Evolutionary conservation across 2,329 filamentous ascomycete species (phyloP), one percentile per base, ranked within the genome.

Genomic region (Stylonectria norvegica): DNA sequence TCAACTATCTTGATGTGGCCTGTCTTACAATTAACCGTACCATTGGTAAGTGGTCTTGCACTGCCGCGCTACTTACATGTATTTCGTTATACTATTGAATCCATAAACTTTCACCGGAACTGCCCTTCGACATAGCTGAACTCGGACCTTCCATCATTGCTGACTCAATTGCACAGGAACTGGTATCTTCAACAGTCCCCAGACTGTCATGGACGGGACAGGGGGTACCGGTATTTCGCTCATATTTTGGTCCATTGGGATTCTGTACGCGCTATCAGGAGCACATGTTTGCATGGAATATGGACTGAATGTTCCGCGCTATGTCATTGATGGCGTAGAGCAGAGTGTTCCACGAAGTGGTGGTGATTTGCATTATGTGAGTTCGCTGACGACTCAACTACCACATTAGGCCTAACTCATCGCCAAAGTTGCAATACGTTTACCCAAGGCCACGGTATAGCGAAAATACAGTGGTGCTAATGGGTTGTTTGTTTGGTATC

Each of bases 301-400:
- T 33, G 70, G 71, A 2, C 60, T 74, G n/a, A 70, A 68, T 20
- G 61, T 72, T 18, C 71, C 71, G 9, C 61, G 69, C 15, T 67
- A 67, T 36, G 53, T 60, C 16, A 61, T 67, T 20, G 54, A 64
- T n/a, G 65, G 64, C 8, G 47, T 64, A 9, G 63, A 68, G 40
- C 63, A 65, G 40, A 61, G 59, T 19, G 65, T 72, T 2, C 69
- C 70, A 5, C 60, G 70, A 29, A 70, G 65, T 31, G 70, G 70
- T 3, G 71, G 68, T 16, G 70, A 72, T 40, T 65, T 72, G 40
- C 70, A 73, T 47, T 74, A 72, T 55, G n/a, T n/a, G n/a, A n/a
- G n/a, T n/a, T n/a, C n/a, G n/a, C n/a, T n/a, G n/a, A n/a, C n/a
- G n/a, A n/a, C n/a, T n/a, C n/a, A n/a, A n/a, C n/a, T n/a, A n/a